phyloP scores from a whole-genome alignment of 192 early-diverging fungal genomes.

The Jimgerdemannia lactiflua region DNA sequence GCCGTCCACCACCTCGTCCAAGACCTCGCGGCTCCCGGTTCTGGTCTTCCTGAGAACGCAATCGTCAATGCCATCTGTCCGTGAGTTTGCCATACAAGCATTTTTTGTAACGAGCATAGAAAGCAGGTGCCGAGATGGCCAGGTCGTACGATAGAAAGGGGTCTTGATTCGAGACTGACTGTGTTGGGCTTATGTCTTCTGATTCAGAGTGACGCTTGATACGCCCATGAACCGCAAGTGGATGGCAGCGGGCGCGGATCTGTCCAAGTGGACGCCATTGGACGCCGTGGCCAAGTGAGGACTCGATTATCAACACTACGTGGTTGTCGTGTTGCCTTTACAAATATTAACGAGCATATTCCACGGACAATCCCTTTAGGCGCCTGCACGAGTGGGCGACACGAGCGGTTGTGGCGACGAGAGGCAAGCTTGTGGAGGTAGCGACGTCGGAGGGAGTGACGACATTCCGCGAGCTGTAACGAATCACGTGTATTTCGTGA shows the following conservation, averaged over 20 bases:
- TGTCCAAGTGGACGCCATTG: constrained; percentile 83
- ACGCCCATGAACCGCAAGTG: constrained; percentile 88
- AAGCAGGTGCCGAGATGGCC: too few relatives aligned
- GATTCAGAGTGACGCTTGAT: constrained; percentile 71
- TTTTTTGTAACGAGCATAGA: constrained; percentile 1
- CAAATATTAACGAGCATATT: constrained; percentile 1
- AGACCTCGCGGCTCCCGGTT: constrained; percentile 63
- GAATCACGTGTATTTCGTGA: neutral
- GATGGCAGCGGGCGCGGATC: constrained; percentile 77
- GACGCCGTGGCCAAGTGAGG: constrained; percentile 60
- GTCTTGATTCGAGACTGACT: neutral
- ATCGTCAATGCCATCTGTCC: constrained; percentile 70
- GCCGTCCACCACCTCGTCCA: constrained; percentile 87
- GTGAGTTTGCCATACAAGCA: constrained; percentile 34
- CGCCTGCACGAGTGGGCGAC: constrained; percentile 58
- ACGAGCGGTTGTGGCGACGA: constrained; percentile 36
- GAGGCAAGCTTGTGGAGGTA: constrained; percentile 63
- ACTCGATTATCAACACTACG: too few relatives aligned
- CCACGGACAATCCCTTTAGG: constrained; percentile 16
- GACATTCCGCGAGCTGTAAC: constrained; percentile 46
- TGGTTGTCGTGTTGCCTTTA: constrained; percentile 1
- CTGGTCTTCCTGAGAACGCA: constrained; percentile 69
- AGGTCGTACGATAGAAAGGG: too few relatives aligned
- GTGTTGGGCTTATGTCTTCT: neutral
- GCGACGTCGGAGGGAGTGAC: constrained; percentile 58